phyloP scores from a whole-genome alignment of 345 rosid genomes.

The Melastoma malabathricum region DNA sequence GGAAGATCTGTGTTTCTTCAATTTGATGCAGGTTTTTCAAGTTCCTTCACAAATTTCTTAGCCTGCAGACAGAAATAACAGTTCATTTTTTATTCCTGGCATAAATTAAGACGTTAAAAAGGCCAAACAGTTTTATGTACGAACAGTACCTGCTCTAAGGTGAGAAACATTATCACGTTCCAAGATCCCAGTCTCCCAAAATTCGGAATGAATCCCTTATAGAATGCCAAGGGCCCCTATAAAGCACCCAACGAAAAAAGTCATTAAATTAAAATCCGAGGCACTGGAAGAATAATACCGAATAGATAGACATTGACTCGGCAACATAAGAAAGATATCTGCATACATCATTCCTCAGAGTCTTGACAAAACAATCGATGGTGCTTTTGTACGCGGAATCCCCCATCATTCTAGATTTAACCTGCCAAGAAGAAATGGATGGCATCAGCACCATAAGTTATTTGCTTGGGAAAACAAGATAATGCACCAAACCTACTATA shows the following conservation, averaged over 20 bases:
- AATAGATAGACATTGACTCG: not conserved
- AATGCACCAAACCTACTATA: not conserved
- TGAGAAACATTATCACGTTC: conserved; percentile 94
- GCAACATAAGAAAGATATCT: conserved; percentile 4
- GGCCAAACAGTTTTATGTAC: not conserved
- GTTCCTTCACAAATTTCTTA: conserved; percentile 33
- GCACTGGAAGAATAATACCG: not conserved
- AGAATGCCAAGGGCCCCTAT: conserved; percentile 86
- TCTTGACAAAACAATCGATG: conserved; percentile 83
- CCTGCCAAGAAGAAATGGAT: conserved; percentile 30
- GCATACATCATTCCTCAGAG: conserved; percentile 74
- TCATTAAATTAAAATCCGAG: not conserved
- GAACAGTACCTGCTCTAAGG: conserved; percentile 75
- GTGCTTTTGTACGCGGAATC: conserved; percentile 87
- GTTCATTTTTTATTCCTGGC: not conserved
- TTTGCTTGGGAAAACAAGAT: not conserved
- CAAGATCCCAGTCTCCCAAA: conserved; percentile 95
- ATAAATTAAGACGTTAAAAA: not conserved
- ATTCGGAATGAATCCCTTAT: conserved; percentile 91
- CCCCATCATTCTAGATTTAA: conserved; percentile 99
- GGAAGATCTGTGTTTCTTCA: not conserved
- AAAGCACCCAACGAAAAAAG: conserved; percentile 1
- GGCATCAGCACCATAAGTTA: not conserved
- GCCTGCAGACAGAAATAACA: conserved; percentile 30
- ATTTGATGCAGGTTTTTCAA: conserved; percentile 34